Conservation (phyloP, 495 filamentous ascomycete genomes). For the Delitschia confertaspora region DNA sequence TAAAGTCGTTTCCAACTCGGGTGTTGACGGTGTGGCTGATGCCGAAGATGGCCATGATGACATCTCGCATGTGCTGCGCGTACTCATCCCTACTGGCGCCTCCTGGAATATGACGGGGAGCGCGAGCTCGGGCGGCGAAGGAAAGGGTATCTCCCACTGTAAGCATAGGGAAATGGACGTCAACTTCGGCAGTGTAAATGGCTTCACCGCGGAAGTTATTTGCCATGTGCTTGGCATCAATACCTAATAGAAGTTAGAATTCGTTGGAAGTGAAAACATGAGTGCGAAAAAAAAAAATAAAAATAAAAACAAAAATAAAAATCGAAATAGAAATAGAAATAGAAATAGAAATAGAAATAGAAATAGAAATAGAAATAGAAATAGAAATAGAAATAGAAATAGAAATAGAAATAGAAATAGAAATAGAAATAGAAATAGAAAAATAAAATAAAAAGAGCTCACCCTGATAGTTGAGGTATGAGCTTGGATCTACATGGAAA, state of each 20-base stretch:
- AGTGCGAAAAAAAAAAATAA: neutral
- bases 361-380: no score
- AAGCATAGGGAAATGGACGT: slow-evolving; percentile 38
- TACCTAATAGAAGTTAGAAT: no score
- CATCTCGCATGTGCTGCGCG: slow-evolving; percentile 34
- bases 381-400: no score
- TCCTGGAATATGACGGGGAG: slow-evolving; percentile 33
- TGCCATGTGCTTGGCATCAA: slow-evolving; percentile 35
- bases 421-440: neutral
- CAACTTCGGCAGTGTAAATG: slow-evolving; percentile 41
- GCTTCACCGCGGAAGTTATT: slow-evolving; percentile 39
- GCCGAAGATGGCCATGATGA: slow-evolving; percentile 39
- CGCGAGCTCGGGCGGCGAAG: slow-evolving; percentile 36
- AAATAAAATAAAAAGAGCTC: neutral
- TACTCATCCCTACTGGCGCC: slow-evolving; percentile 27
- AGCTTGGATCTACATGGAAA: slow-evolving; percentile 34
- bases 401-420: no score
- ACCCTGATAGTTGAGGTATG: slow-evolving; percentile 38
- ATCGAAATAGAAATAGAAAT: no score
- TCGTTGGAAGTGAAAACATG: no score
- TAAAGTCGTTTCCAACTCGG: slow-evolving; percentile 37
- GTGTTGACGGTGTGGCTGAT: slow-evolving; percentile 39
- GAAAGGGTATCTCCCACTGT: slow-evolving; percentile 35
- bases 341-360: no score
- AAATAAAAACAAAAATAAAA: no score